A percentile compares a stretch with the other conserved stretches of the same genome.
These are phyloP conservation scores for Berkeleyomyces rouxiae DNA, from an alignment of 2,329 filamentous ascomycete genomes.

Conservation along the genomic window DNA sequence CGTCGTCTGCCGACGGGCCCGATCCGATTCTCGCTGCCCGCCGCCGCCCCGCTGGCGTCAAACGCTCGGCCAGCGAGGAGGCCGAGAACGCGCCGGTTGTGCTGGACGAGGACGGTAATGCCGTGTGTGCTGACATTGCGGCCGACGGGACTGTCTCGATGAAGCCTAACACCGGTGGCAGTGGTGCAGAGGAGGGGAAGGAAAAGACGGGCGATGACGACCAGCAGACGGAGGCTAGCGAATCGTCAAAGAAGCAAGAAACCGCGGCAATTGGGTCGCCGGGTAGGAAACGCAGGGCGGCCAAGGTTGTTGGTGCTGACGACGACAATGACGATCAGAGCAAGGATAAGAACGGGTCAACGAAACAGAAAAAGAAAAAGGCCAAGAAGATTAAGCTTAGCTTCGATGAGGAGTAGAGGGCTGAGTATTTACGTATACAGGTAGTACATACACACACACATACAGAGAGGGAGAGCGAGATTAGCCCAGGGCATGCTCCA, in stretches of 20 bases:
- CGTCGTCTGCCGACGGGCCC: slow-evolving; percentile 31
- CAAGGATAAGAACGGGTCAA: slow-evolving; percentile 7
- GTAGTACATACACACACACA: background rate
- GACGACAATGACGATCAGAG: slow-evolving; percentile 15
- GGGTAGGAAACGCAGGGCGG: slow-evolving; percentile 38
- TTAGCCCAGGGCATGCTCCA: background rate
- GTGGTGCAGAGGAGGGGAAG: slow-evolving; percentile 13
- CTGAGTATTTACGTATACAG: background rate
- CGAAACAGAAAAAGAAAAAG: slow-evolving; percentile 31
- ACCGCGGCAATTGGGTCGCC: slow-evolving; percentile 26
- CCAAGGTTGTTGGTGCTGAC: slow-evolving; percentile 29
- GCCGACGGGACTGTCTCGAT: slow-evolving; percentile 25
- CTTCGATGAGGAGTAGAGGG: slow-evolving; percentile 41
- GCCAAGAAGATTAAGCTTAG: slow-evolving; percentile 51
- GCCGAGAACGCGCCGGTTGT: slow-evolving; percentile 63
- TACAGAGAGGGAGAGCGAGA: background rate
- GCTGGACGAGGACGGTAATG: slow-evolving; percentile 55
- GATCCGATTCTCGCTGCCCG: slow-evolving; percentile 35
- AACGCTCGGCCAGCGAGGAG: slow-evolving; percentile 46
- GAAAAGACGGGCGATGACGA: slow-evolving; percentile 17
- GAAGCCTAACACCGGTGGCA: background rate
- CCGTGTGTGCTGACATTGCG: slow-evolving; percentile 33
- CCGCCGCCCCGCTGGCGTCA: slow-evolving; percentile 31
- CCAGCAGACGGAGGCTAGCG: slow-evolving; percentile 15
- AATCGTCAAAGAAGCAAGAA: slow-evolving; percentile 21